These are phyloP conservation scores for Clathrus columnatus DNA, from an alignment of 768 basidiomycete species.

Conservation along the genomic window DNA sequence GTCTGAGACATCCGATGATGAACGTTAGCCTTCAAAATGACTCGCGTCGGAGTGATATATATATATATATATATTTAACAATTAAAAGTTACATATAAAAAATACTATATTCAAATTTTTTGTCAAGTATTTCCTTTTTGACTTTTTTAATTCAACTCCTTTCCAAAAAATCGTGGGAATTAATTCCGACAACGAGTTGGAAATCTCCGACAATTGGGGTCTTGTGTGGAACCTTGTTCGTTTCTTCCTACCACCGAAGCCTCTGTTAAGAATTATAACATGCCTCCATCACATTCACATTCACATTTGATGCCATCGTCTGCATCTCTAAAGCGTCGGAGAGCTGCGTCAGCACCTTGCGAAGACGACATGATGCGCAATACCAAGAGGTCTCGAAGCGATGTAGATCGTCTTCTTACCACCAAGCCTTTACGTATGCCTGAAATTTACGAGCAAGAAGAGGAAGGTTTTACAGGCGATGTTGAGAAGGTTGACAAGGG, in stretches of 20 bases:
- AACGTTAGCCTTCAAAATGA: too few species aligned
- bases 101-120: too few species aligned
- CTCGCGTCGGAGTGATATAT: too few species aligned
- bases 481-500: neutral
- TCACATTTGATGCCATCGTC: neutral
- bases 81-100: too few species aligned
- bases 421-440: neutral
- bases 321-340: constrained; percentile 3
- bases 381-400: constrained; percentile 4
- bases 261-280: neutral
- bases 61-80: too few species aligned
- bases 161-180: constrained; percentile 4
- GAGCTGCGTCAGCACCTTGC: constrained; percentile 8
- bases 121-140: neutral
- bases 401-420: neutral
- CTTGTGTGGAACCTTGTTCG: neutral
- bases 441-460: neutral
- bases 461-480: neutral
- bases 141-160: neutral
- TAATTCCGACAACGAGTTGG: constrained; percentile 2
- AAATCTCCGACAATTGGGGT: constrained; percentile 5
- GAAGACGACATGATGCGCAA: constrained; percentile 5
- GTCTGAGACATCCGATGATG: too few species aligned
- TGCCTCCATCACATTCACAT: neutral
- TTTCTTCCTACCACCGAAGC: neutral